Evolutionary conservation across 2,329 filamentous ascomycete genomes (phyloP), one percentile per base, ranked within the genome.

Genomic region (Tolypocladium guangdongense): DNA sequence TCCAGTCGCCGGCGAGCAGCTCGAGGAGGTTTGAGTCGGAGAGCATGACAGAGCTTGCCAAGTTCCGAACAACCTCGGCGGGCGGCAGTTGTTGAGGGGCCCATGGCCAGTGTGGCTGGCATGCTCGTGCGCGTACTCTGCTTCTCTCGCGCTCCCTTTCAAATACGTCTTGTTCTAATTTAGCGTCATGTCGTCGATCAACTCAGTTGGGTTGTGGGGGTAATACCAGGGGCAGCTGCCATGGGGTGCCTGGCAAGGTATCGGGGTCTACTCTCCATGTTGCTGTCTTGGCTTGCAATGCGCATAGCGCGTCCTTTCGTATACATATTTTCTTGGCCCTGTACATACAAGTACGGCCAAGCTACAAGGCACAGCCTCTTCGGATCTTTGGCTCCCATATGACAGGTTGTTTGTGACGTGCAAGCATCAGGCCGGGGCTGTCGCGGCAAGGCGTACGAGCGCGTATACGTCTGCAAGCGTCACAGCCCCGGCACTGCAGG

Each of bases 11-110:
- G 20, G 59, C 60, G 14, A 65, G 59, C 36, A 64, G 64, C 52
- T 63, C 56, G 18, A 64, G 73, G 58, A 64, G 63, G 32, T 71
- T 71, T 52, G 76, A 77, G 56, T 76, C 67, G 49, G 77, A 80
- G 57, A 79, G 76, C 60, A 76, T 76, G 64, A 76, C 73, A 16
- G 76, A 78, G 58, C 63, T 80, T 27, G 72, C 76, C 4, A 67
- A 67, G 45, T 68, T 64, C 48, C 63, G 69, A 24, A 65, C 70
- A 1, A 63, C 58, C 41, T 73, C 71, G 1, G 66, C 73, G 27
- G 69, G 70, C 47, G 62, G 56, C 7, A 37, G 18, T 36, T 30
- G 11, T 52, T 50, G 52, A 52, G 27, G 18, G 11, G 3, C 16
- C 16, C 24, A 11, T 14, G 1, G 3, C 20, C 12, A 16, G 11